These are phyloP conservation scores for Penicillium psychrosexuale DNA, from an alignment of 2,329 filamentous ascomycete genomes.

Conservation along the genomic window DNA sequence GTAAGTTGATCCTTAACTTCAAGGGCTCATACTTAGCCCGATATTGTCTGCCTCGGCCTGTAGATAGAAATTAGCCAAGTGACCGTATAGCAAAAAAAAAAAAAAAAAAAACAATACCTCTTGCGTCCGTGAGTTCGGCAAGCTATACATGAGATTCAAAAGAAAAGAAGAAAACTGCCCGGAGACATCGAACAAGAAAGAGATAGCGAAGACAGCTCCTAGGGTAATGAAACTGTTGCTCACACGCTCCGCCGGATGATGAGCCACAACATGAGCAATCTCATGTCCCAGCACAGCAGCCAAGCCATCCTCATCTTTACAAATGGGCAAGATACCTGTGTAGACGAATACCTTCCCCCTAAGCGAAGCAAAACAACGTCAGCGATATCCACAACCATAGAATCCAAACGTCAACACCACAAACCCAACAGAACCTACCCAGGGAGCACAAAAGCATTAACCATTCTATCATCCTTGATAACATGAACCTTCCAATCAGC, in stretches of 20 bases:
- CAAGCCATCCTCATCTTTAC: constrained; percentile 55
- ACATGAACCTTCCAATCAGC: constrained; percentile 58
- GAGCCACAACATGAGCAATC: constrained; percentile 62
- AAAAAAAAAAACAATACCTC: constrained; percentile 40
- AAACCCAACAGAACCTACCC: constrained; percentile 38
- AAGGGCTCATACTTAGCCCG: constrained; percentile 46
- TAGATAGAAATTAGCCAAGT: constrained; percentile 10
- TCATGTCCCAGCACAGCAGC: constrained; percentile 62
- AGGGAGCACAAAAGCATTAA: constrained; percentile 63
- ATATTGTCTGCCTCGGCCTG: constrained; percentile 60
- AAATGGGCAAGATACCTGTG: constrained; percentile 58
- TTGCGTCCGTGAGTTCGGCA: constrained; percentile 57
- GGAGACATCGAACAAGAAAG: constrained; percentile 41
- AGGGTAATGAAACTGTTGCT: constrained; percentile 42
- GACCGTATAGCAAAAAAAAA: not conserved
- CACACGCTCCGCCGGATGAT: constrained; percentile 55
- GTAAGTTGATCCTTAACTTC: not conserved
- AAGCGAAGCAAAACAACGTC: not conserved
- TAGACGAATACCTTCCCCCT: constrained; percentile 64
- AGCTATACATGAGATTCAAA: constrained; percentile 50
- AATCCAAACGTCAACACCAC: not conserved
- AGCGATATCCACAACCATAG: not conserved
- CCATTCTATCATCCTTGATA: constrained; percentile 47
- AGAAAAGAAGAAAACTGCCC: constrained; percentile 40
- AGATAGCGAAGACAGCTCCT: constrained; percentile 27